Evolutionary conservation across 2,329 filamentous ascomycete genomes (phyloP).

Genomic region (Verticillium nonalfalfae): DNA sequence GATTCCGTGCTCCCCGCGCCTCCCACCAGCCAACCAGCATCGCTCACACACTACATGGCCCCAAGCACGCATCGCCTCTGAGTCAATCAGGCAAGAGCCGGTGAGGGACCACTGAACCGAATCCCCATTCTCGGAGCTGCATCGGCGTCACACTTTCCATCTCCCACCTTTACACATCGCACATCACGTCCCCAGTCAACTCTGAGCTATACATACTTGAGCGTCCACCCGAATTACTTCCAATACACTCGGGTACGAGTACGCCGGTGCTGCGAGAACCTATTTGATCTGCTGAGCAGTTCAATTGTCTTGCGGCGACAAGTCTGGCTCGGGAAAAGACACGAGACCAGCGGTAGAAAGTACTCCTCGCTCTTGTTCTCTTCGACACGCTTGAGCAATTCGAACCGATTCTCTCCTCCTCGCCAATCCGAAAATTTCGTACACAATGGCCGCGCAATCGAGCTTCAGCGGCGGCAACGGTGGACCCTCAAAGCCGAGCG

Average conservation of each 20-base stretch:
- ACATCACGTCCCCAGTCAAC: neutral
- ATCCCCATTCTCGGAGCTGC: neutral
- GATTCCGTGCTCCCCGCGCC: neutral
- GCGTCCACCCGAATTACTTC: neutral
- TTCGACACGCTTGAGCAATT: constrained; percentile 13
- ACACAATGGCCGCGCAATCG: constrained; percentile 8
- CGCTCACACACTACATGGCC: neutral
- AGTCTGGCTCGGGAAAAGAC: constrained; percentile 11
- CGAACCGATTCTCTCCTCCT: neutral
- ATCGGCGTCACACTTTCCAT: neutral
- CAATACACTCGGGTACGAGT: constrained; percentile 6
- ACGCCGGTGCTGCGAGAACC: constrained; percentile 13
- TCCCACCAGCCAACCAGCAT: neutral
- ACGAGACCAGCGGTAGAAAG: constrained; percentile 13
- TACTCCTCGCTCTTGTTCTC: neutral
- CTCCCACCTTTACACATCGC: neutral
- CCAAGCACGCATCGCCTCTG: neutral
- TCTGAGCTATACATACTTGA: neutral
- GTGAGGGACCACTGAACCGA: neutral
- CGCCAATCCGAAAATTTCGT: neutral
- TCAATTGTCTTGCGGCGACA: constrained; percentile 13
- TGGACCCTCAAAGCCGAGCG: constrained; percentile 12
- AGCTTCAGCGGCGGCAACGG: constrained; percentile 3
- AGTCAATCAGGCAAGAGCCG: neutral
- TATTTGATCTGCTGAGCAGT: constrained; percentile 12